Evolutionary conservation across 345 rosid genomes (phyloP), one percentile per base, ranked within the genome.

Genomic region (Erucastrum elatum): DNA sequence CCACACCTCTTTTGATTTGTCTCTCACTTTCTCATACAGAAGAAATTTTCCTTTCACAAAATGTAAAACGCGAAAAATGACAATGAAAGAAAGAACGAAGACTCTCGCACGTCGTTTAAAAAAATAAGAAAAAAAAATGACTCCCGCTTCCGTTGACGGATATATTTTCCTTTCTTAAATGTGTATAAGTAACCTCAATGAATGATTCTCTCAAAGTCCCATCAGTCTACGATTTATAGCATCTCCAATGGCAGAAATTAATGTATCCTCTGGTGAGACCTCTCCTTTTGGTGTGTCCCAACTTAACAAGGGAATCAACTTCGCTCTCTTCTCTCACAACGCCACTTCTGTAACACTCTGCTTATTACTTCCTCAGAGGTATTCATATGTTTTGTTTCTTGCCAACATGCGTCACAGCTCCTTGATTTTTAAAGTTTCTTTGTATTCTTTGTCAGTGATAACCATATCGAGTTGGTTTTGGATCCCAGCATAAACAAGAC

Each of bases 201-300:
- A 35, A 44, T 77, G 71, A 51, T 56, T n/a, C 71, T 75, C 55
- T 15, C 77, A 58, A 78, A 59, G 73, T 78, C 77, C 29, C 73
- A 78, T 72, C 77, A 79, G 67, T 46, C 73, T 55, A 27, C 87
- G 77, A 15, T 63, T 61, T 58, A 78, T 51, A 77, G 84, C 81
- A 26, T 76, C 87, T 31, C 60, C 73, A 31, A 84, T 85, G 86
- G 68, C 86, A 51, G 88, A 83, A 63, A 62, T 80, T 17, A 85
- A 79, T 65, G 82, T 78, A 44, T 92, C 80, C 35, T 86, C 88
- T 25, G 98, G 98, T 68, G 92, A 88, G 83, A 80, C 87, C 31
- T 88, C 82, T 84, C 98, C 97, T 31, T 75, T 94, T 13, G 98
- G 98, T 15, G 92, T 87, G 6, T 89, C 97, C 3, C 86, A 89